These are phyloP conservation scores for Candida odintsovae DNA, from an alignment of 805 yeast genomes.

Conservation along the genomic window DNA sequence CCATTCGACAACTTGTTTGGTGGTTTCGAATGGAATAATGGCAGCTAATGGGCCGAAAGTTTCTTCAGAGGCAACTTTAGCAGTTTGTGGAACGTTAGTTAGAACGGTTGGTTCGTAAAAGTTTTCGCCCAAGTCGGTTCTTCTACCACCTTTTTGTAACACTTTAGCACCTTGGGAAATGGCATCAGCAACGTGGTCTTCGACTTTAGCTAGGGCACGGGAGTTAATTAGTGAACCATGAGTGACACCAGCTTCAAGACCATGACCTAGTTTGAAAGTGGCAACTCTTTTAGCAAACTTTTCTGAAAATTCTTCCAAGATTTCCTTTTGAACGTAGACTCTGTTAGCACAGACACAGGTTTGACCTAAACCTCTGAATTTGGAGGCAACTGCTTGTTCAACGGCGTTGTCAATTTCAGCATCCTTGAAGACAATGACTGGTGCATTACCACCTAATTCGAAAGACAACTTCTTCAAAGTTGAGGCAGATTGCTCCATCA, in stretches of 20 bases:
- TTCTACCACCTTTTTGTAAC: constrained; percentile 46
- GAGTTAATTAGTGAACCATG: constrained; percentile 54
- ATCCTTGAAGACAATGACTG: constrained; percentile 55
- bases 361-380: constrained; percentile 59
- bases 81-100: constrained; percentile 43
- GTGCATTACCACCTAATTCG: constrained; percentile 68
- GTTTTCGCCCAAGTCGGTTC: constrained; percentile 42
- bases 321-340: constrained; percentile 46
- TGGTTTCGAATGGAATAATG: constrained; percentile 45
- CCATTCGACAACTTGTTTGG: constrained; percentile 45
- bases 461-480: constrained; percentile 56
- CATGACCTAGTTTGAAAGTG: constrained; percentile 49
- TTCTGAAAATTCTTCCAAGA: constrained; percentile 43
- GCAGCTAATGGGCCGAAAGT: constrained; percentile 66
- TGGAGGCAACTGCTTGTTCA: constrained; percentile 44
- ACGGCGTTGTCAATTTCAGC: constrained; percentile 54
- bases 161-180: constrained; percentile 47
- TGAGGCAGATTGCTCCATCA: constrained; percentile 51
- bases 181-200: constrained; percentile 50
- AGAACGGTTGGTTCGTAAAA: constrained; percentile 53
- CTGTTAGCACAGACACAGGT: constrained; percentile 63
- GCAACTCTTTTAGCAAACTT: constrained; percentile 40
- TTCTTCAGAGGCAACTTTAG: constrained; percentile 49
- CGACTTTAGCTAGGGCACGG: constrained; percentile 46
- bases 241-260: constrained; percentile 43